Conservation (phyloP, 2,329 filamentous ascomycete species). For the Pseudogymnoascus sp. region DNA sequence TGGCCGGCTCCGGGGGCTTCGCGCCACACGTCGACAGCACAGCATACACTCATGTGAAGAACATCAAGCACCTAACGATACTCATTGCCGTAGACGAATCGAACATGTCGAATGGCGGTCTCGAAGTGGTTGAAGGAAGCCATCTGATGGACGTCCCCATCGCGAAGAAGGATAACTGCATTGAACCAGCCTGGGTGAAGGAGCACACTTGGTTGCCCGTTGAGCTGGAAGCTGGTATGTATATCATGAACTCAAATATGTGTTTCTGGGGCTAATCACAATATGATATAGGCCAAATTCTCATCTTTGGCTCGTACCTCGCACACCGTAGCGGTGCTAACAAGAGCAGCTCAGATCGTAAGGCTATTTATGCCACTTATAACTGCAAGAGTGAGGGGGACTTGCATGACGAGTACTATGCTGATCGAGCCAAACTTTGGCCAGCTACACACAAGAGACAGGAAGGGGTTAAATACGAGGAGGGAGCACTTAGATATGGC, state of each 20-base stretch:
- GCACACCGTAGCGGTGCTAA: constrained; percentile 29
- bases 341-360: constrained; percentile 27
- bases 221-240: constrained; percentile 27
- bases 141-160: constrained; percentile 30
- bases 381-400: constrained; percentile 33
- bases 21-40: constrained; percentile 29
- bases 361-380: constrained; percentile 37
- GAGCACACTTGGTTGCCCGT: constrained; percentile 27
- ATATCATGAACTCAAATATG: background rate
- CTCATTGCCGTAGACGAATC: constrained; percentile 29
- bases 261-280: background rate
- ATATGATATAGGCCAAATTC: constrained; percentile 24
- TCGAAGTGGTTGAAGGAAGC: constrained; percentile 29
- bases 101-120: constrained; percentile 27
- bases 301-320: constrained; percentile 30
- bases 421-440: constrained; percentile 33
- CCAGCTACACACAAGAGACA: constrained; percentile 34
- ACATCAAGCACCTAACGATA: constrained; percentile 30
- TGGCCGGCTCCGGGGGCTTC: constrained; percentile 27
- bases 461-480: constrained; percentile 29
- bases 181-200: constrained; percentile 26
- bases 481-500: constrained; percentile 29
- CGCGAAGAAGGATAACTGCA: constrained; percentile 24
- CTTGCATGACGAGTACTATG: constrained; percentile 36
- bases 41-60: constrained; percentile 30